Base-by-base conservation (phyloP, 441 rosid species). In the Raphanus hybrid region DNA sequence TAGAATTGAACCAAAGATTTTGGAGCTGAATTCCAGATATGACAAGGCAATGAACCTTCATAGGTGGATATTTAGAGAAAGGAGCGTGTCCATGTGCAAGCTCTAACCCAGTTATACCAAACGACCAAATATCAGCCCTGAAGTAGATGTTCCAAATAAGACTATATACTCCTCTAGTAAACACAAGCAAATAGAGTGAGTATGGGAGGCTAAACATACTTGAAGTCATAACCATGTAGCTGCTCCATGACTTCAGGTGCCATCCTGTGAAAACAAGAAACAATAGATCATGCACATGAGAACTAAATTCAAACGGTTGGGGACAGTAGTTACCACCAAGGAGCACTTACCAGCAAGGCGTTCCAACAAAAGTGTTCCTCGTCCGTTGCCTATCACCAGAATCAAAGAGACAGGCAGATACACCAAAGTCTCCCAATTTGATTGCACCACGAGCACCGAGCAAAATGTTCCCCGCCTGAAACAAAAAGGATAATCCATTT, bases 241-340 rank as follows among this genome's bases (percentile, higher is more conserved):
- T 95, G 99, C 86, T 95, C 98, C 99, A 95, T 88, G 80, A 95
- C 99, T 86, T 95, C 99, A 71, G 99, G 99, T 43, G 99, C 99
- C 99, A 95, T 95, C 99, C 99, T 95, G 81, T 67, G 76, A 81
- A 82, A 72, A 0, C 57, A 68, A 48, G 60, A 75, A 65, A n/a
- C n/a, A n/a, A n/a, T 35, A 29, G 41, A 60, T 57, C 11, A 63
- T 32, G 45, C 67, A 69, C 59, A 73, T 41, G 57, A 43, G 71
- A 34, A 54, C 37, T 32, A 41, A 6, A 7, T 57, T 16, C 32
- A 78, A 35, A 52, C 59, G 14, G 5, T 15, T 14, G 34, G 2
- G 54, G 64, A 5, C 1, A 61, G 37, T 32, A 26, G 39, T 34
- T 20, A 50, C 18, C 55, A 76, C 29, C 9, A 8, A 11, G 2